Conservation (phyloP, 345 rosid genomes). For the Rhizophora apiculata region DNA sequence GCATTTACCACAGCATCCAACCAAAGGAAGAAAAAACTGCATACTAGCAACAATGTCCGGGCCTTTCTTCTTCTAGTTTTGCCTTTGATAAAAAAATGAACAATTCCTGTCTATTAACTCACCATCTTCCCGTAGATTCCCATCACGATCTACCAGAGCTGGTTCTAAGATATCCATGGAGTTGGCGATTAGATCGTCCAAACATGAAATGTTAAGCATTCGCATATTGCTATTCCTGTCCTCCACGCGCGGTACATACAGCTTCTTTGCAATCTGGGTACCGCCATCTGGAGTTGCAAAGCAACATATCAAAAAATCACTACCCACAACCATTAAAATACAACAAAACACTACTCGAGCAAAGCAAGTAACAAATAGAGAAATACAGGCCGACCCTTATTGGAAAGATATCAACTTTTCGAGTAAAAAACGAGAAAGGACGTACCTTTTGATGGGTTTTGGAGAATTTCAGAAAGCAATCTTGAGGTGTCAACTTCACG, state of each 20-base stretch:
- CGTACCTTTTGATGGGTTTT: constrained; percentile 36
- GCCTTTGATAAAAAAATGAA: not conserved
- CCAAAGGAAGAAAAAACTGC: too few species aligned
- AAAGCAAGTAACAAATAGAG: too few species aligned
- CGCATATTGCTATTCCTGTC: constrained; percentile 89
- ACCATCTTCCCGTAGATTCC: constrained; percentile 89
- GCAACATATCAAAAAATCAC: not conserved
- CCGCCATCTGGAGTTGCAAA: constrained; percentile 32
- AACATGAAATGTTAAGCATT: constrained; percentile 68
- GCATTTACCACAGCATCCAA: too few species aligned
- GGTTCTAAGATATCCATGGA: constrained; percentile 95
- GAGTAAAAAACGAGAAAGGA: not conserved
- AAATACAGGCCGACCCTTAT: too few species aligned
- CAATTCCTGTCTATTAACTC: constrained; percentile 3
- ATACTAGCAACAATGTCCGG: too few species aligned
- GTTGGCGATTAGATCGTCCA: constrained; percentile 77
- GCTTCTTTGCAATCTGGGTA: constrained; percentile 43
- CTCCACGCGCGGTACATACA: constrained; percentile 92
- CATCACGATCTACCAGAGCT: constrained; percentile 59
- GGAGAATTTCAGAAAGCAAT: constrained; percentile 52
- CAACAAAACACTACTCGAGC: too few species aligned
- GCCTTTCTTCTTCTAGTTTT: too few species aligned
- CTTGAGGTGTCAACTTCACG: constrained; percentile 80
- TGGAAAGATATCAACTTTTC: too few species aligned
- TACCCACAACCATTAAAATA: not conserved